A percentile compares a stretch with the other conserved stretches of the same genome.
Evolutionary conservation across 2,329 filamentous ascomycete genomes (phyloP).

Genomic region (Epichloe gansuensis): DNA sequence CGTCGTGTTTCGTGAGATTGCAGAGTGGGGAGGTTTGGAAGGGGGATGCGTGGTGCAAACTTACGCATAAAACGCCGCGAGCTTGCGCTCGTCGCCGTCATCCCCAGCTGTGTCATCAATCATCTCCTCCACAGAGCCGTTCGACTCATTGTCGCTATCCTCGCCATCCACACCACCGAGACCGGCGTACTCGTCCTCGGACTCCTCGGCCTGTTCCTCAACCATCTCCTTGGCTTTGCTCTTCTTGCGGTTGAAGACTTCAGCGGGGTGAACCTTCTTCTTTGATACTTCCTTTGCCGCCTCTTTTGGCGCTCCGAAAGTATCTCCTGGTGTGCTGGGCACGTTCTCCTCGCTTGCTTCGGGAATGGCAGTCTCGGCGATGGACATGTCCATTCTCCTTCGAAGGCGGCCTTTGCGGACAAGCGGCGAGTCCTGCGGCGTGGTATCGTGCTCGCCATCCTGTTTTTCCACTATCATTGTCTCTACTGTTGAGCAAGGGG

Average conservation of each 20-base stretch:
- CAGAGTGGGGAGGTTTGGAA: too few species aligned
- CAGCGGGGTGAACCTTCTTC: slow-evolving; percentile 37
- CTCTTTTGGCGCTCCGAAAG: slow-evolving; percentile 60
- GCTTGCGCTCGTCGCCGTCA: slow-evolving; percentile 62
- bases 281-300: slow-evolving; percentile 38
- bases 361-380: slow-evolving; percentile 1
- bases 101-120: slow-evolving; percentile 75
- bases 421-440: slow-evolving; percentile 50
- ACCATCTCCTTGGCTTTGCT: slow-evolving; percentile 80
- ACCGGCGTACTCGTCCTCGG: slow-evolving; percentile 94
- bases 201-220: slow-evolving; percentile 90
- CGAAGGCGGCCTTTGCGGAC: slow-evolving; percentile 44
- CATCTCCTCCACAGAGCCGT: slow-evolving; percentile 68
- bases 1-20: not conserved
- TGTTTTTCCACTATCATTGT: slow-evolving; percentile 41
- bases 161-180: slow-evolving; percentile 84
- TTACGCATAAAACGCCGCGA: slow-evolving; percentile 83
- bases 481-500: slow-evolving; percentile 55
- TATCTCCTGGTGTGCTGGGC: slow-evolving; percentile 19
- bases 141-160: slow-evolving; percentile 59
- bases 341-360: not conserved
- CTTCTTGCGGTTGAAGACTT: slow-evolving; percentile 68
- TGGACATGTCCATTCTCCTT: slow-evolving; percentile 24
- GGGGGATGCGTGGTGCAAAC: slow-evolving; percentile 24
- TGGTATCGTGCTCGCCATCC: slow-evolving; percentile 22